Evolutionary conservation across 306 rosid species (phyloP).

Genomic region (Cucurbita maxima): DNA sequence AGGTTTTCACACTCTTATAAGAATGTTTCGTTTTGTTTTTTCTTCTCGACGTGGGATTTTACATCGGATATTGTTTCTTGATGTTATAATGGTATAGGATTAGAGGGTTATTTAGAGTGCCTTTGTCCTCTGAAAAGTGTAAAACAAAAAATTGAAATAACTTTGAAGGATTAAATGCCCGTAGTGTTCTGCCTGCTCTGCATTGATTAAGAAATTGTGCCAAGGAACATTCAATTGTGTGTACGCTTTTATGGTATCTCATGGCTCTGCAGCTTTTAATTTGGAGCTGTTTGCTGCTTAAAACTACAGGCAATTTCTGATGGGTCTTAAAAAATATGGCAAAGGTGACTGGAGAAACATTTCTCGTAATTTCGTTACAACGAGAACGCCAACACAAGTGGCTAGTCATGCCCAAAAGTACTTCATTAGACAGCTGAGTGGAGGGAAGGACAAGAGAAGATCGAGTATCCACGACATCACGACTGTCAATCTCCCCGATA

Average conservation of each 20-base stretch:
- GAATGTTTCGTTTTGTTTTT: too few species aligned
- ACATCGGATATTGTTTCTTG: neutral
- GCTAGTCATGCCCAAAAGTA: slow-evolving; percentile 95
- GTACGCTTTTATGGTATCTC: neutral
- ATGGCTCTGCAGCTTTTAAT: neutral
- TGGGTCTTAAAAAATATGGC: slow-evolving; percentile 87
- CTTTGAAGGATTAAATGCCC: neutral
- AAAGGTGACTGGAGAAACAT: slow-evolving; percentile 97
- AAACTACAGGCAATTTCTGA: slow-evolving; percentile 54
- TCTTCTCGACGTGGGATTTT: too few species aligned
- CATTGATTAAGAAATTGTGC: neutral
- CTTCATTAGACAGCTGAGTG: slow-evolving; percentile 57
- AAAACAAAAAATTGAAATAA: too few species aligned
- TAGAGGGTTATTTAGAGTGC: neutral
- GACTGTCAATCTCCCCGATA: slow-evolving; percentile 42
- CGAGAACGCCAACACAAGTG: slow-evolving; percentile 85
- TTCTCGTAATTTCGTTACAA: slow-evolving; percentile 64
- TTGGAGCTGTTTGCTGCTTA: neutral
- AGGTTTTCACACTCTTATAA: too few species aligned
- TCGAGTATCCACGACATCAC: slow-evolving; percentile 95
- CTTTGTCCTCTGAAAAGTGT: too few species aligned
- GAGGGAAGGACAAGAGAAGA: slow-evolving; percentile 81
- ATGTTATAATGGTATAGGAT: neutral
- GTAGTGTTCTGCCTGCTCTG: neutral
- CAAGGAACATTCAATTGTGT: neutral